A percentile compares a stretch with the other conserved stretches of the same genome.
phyloP scores from a whole-genome alignment of 148 eudicot species.

The Suaeda aralocaspica region DNA sequence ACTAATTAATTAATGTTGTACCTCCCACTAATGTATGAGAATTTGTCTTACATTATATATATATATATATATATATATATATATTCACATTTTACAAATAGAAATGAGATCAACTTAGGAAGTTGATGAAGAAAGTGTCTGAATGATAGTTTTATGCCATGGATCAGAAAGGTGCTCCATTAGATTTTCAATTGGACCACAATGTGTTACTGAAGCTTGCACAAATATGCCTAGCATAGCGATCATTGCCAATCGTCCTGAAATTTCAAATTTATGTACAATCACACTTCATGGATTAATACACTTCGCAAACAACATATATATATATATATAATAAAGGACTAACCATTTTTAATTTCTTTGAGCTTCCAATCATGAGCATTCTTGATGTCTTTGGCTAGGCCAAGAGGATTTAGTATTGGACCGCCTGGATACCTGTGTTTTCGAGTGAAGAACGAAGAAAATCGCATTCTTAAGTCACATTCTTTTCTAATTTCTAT shows the following conservation, averaged over 20 bases:
- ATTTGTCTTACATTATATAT: too few species aligned
- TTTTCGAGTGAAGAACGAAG: neutral
- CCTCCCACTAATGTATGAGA: too few species aligned
- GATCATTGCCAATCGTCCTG: slow-evolving; percentile 83
- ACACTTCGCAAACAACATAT: too few species aligned
- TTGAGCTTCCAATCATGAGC: slow-evolving; percentile 86
- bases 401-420: slow-evolving; percentile 75
- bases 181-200: slow-evolving; percentile 74
- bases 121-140: slow-evolving; percentile 41
- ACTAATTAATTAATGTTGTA: too few species aligned
- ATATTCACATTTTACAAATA: neutral
- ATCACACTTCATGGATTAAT: too few species aligned
- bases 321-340: neutral
- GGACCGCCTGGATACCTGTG: slow-evolving; percentile 92
- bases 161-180: slow-evolving; percentile 80
- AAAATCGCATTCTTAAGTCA: too few species aligned
- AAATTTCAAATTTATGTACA: neutral
- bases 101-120: slow-evolving; percentile 12
- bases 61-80: too few species aligned
- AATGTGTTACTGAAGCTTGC: slow-evolving; percentile 77
- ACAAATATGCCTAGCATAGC: slow-evolving; percentile 86
- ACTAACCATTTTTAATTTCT: slow-evolving; percentile 84
- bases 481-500: too few species aligned
- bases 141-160: slow-evolving; percentile 78
- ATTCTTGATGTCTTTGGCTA: slow-evolving; percentile 68